Evolutionary conservation across 129 eudicot species (phyloP).

Genomic region (Erigeron canadensis): DNA sequence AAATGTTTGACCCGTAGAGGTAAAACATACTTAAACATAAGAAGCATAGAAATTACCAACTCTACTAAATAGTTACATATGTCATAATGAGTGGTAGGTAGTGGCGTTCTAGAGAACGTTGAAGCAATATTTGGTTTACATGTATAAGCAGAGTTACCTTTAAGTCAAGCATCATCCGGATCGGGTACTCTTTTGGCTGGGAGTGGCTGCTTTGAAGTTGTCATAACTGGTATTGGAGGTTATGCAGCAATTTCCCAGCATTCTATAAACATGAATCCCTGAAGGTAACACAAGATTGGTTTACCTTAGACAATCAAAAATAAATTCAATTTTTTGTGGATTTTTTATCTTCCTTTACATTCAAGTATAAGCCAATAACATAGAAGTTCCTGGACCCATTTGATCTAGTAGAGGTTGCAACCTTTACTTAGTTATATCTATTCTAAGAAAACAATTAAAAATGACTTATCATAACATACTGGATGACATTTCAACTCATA

Average conservation of each 20-base stretch:
- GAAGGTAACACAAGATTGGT: too few species aligned
- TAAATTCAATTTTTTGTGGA: too few species aligned
- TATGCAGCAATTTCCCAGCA: conserved; percentile 99
- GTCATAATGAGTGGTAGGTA: conserved; percentile 49
- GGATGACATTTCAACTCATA: not conserved
- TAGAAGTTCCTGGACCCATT: too few species aligned
- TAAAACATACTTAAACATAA: not conserved
- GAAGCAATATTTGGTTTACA: conserved; percentile 93
- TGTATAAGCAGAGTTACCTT: conserved; percentile 47
- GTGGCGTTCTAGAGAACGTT: conserved; percentile 73
- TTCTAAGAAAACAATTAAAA: too few species aligned
- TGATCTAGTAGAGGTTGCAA: too few species aligned
- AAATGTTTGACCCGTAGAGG: not conserved
- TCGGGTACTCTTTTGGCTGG: conserved; percentile 86
- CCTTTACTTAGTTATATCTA: too few species aligned
- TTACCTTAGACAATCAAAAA: too few species aligned
- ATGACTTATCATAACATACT: too few species aligned
- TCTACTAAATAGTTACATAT: not conserved
- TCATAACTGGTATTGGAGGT: conserved; percentile 85
- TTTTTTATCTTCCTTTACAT: too few species aligned
- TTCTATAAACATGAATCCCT: too few species aligned
- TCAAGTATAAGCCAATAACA: too few species aligned
- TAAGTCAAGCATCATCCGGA: conserved; percentile 63
- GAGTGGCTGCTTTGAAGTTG: conserved; percentile 78
- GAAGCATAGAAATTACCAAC: not conserved